Evolutionary conservation across 2,329 filamentous ascomycete genomes (phyloP).

Genomic region (Cryphonectria carpinicola): DNA sequence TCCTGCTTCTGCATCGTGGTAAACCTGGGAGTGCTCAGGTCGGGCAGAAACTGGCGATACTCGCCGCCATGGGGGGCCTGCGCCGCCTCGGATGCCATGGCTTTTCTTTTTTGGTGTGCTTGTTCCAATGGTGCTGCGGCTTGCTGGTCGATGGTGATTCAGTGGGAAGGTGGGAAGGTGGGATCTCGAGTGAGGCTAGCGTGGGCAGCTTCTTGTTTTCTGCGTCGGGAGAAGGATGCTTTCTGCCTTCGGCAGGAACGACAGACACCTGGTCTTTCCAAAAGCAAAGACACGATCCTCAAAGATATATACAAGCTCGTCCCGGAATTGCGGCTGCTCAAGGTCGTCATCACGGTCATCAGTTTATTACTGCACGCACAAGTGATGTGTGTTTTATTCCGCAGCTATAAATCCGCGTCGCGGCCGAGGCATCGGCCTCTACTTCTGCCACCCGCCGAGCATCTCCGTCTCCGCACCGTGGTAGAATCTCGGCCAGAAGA

Average conservation of each 20-base stretch:
- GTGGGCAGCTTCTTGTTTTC: background rate
- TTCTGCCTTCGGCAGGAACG: background rate
- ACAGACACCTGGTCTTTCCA: background rate
- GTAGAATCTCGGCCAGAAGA: background rate
- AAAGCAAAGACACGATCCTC: background rate
- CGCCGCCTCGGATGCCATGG: constrained; percentile 19
- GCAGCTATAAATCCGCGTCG: constrained; percentile 19
- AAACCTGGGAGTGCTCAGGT: constrained; percentile 65
- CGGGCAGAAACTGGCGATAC: constrained; percentile 65
- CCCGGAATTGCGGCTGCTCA: background rate
- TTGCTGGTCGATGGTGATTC: background rate
- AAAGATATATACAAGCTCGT: background rate
- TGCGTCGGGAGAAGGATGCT: background rate
- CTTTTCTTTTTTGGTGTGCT: background rate
- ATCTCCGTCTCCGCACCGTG: background rate
- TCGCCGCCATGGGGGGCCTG: constrained; percentile 32
- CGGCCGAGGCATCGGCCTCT: constrained; percentile 20
- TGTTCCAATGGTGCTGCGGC: background rate
- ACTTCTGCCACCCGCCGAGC: constrained; percentile 21
- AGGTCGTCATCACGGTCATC: constrained; percentile 2
- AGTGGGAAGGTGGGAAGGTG: no score
- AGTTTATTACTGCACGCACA: background rate
- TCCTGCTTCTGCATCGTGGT: constrained; percentile 65
- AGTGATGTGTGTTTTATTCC: background rate
- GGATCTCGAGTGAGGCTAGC: background rate